phyloP scores from a whole-genome alignment of 495 filamentous ascomycete genomes.

The Aspergillus funiculosus region DNA sequence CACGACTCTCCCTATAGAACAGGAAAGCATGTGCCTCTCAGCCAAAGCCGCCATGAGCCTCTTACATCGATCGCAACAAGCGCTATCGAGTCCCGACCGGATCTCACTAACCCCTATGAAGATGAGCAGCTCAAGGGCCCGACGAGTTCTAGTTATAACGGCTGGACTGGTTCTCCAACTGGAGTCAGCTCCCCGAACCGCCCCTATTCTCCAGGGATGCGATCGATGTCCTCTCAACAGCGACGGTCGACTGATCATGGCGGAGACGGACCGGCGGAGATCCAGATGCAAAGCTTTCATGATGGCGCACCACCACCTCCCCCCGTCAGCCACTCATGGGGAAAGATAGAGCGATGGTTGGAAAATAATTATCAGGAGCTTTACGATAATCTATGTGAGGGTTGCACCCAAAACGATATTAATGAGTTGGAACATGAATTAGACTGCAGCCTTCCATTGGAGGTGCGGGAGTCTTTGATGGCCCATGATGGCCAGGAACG shows the following conservation, averaged over 20 bases:
- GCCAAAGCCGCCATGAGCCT: slow-evolving; percentile 61
- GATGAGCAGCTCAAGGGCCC: slow-evolving; percentile 58
- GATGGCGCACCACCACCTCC: slow-evolving; percentile 88
- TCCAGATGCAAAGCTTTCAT: slow-evolving; percentile 93
- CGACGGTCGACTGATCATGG: slow-evolving; percentile 52
- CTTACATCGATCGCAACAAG: slow-evolving; percentile 74
- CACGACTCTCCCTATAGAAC: slow-evolving; percentile 83
- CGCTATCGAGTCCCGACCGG: slow-evolving; percentile 68
- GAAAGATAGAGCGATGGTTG: slow-evolving; percentile 85
- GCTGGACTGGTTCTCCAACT: slow-evolving; percentile 57
- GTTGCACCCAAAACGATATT: slow-evolving; percentile 86
- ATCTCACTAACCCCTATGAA: slow-evolving; percentile 66
- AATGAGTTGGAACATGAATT: slow-evolving; percentile 96
- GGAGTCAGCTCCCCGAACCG: slow-evolving; percentile 47
- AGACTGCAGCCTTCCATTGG: slow-evolving; percentile 88
- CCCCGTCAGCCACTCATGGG: slow-evolving; percentile 84
- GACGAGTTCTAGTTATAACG: slow-evolving; percentile 48
- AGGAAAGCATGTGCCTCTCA: slow-evolving; percentile 72
- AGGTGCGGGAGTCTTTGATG: slow-evolving; percentile 86
- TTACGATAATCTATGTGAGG: slow-evolving; percentile 85
- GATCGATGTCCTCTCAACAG: slow-evolving; percentile 60
- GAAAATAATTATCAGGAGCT: slow-evolving; percentile 95
- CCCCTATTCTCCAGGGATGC: slow-evolving; percentile 88
- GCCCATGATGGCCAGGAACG: slow-evolving; percentile 95
- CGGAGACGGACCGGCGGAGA: slow-evolving; percentile 67